phyloP scores from a whole-genome alignment of 2,329 filamentous ascomycete genomes.

The Diaporthe helianthi region DNA sequence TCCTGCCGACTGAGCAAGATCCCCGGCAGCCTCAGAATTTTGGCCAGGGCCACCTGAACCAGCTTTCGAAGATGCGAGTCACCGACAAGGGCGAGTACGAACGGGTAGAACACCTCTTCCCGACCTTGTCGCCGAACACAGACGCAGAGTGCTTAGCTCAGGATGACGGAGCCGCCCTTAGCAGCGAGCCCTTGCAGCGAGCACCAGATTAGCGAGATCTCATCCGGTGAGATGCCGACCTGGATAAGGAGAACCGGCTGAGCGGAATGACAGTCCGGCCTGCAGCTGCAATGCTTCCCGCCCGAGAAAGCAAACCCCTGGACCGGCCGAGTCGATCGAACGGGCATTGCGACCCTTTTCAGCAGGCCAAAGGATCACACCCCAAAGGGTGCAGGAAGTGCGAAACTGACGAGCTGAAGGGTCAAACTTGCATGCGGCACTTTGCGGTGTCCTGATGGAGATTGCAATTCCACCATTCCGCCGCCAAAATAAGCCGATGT shows the following conservation, averaged over 20 bases:
- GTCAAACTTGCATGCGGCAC: not conserved
- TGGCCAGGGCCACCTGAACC: constrained; percentile 10
- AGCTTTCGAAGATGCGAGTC: not conserved
- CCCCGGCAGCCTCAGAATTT: constrained; percentile 7
- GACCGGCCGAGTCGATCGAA: constrained; percentile 10
- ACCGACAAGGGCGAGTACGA: constrained; percentile 11
- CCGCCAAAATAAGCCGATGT: not conserved
- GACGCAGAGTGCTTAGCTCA: not conserved
- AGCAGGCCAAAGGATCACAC: constrained; percentile 7
- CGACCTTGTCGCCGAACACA: constrained; percentile 14
- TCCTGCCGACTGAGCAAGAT: constrained; percentile 2
- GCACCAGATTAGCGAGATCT: constrained; percentile 34
- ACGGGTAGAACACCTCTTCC: constrained; percentile 1
- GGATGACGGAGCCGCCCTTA: constrained; percentile 13
- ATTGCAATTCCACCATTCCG: not conserved
- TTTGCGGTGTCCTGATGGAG: not conserved
- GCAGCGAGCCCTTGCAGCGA: constrained; percentile 27
- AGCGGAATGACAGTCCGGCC: constrained; percentile 25
- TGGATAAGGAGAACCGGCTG: constrained; percentile 18
- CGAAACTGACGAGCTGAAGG: constrained; percentile 7
- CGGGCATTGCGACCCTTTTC: constrained; percentile 18
- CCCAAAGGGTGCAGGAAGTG: not conserved
- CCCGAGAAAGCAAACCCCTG: constrained; percentile 25
- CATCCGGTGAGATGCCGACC: constrained; percentile 8
- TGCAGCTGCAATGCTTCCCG: constrained; percentile 19